Base-by-base conservation (phyloP, 2,329 filamentous ascomycete species). In the Arthrobotrys conoides region DNA sequence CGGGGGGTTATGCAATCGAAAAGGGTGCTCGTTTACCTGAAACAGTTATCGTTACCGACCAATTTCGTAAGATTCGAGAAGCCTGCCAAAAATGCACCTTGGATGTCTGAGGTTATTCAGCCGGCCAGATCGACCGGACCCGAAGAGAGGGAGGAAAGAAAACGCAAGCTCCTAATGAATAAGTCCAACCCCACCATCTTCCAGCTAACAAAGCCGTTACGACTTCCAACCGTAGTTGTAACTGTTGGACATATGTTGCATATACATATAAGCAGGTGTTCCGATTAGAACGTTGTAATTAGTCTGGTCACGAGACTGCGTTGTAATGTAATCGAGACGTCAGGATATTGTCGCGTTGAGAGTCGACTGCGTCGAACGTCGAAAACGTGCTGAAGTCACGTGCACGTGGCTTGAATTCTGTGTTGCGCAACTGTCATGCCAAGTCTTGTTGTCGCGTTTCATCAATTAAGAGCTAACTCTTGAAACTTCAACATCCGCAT, bases 11-110 rank as follows among this genome's bases (percentile, higher is more conserved):
- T 70, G 67, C 53, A 51, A 22, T 66, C 49, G 41, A 61, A 49
- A 66, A 51, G 38, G 61, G 49, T 57, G 70, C 70, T 65, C 71
- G 48, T 68, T 63, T 66, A 68, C 67, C 67, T 67, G 67, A 77
- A 71, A 77, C 73, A 64, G 73, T 30, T 67, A 66, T 44, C 61
- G 67, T 57, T 77, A 51, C 66, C 73, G 73, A 65, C 48, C 46
- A 67, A 61, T 33, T 61, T 63, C 36, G 38, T 46, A 46, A 57
- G 49, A 59, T 76, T 76, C 72, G 72, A 77, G 72, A 71, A 70
- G 73, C 61, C 68, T 77, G 61, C 59, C 44, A 77, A 53, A 65
- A 55, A 33, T 22, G 67, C 61, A 12, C 30, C 30, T n/a, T 59
- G 41, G 18, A 24, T 33, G 46, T 67, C 64, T 44, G 46, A 65